A percentile compares a stretch with the other conserved stretches of the same genome.
These are phyloP conservation scores for Rhizopogon roseolus DNA, from an alignment of 768 basidiomycete genomes.

Conservation along the genomic window DNA sequence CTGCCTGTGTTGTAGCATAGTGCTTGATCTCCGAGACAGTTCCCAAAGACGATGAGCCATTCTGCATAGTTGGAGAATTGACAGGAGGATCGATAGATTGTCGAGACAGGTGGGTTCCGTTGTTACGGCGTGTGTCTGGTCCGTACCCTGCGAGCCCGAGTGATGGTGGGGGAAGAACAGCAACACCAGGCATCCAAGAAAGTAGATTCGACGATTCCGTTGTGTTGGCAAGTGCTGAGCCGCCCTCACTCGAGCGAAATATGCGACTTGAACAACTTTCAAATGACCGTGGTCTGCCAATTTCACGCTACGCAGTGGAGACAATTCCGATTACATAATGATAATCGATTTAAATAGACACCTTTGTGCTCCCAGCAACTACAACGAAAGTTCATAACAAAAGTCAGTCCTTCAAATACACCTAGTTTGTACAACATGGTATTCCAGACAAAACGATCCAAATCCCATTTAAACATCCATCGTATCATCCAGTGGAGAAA, in stretches of 20 bases:
- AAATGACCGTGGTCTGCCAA: background rate
- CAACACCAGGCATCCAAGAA: slow-evolving; percentile 37
- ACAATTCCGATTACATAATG: background rate
- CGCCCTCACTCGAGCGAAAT: background rate
- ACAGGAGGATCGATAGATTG: background rate
- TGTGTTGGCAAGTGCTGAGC: slow-evolving; percentile 1
- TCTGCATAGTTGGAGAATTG: slow-evolving; percentile 31
- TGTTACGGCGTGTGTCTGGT: slow-evolving; percentile 17
- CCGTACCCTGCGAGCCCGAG: slow-evolving; percentile 24
- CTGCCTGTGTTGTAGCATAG: slow-evolving; percentile 41
- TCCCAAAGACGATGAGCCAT: slow-evolving; percentile 24
- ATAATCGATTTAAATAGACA: too few relatives aligned
- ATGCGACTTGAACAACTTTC: slow-evolving; percentile 9
- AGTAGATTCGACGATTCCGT: background rate
- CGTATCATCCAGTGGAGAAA: background rate
- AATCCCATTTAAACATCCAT: background rate
- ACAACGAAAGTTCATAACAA: too few relatives aligned
- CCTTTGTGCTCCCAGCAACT: too few relatives aligned
- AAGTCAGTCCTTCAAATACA: background rate
- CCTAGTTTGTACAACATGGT: background rate
- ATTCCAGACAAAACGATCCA: background rate
- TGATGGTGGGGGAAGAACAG: slow-evolving; percentile 33
- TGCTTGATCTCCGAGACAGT: slow-evolving; percentile 44
- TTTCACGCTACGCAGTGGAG: too few relatives aligned
- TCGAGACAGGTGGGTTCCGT: slow-evolving; percentile 11